Evolutionary conservation across 2,329 filamentous ascomycete genomes (phyloP).

Genomic region (Alternaria brassicicola): DNA sequence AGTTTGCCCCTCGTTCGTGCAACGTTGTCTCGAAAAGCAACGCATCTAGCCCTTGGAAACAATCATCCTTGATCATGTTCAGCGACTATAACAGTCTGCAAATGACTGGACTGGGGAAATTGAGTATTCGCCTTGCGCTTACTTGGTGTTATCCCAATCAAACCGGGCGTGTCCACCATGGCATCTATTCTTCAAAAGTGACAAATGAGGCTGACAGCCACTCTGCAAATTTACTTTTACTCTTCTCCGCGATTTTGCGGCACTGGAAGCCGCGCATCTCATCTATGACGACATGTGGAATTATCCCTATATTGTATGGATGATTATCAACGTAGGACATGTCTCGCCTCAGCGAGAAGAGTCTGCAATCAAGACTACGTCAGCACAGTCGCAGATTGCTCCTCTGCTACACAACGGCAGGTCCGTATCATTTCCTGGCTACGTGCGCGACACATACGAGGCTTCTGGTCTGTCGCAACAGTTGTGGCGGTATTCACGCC

Average conservation of each 20-base stretch:
- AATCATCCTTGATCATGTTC: not conserved
- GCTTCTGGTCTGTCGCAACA: not conserved
- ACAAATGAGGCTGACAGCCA: constrained; percentile 21
- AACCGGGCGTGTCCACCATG: constrained; percentile 19
- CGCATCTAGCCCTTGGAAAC: not conserved
- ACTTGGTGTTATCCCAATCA: constrained; percentile 20
- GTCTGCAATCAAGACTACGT: constrained; percentile 3
- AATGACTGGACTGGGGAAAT: not conserved
- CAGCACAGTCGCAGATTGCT: constrained; percentile 4
- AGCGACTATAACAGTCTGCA: not conserved
- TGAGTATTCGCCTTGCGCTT: constrained; percentile 14
- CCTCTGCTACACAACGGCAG: constrained; percentile 4
- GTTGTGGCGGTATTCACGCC: not conserved
- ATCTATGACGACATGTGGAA: constrained; percentile 1
- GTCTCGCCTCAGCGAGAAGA: not conserved
- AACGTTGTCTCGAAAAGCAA: constrained; percentile 3
- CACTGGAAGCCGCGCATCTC: constrained; percentile 12
- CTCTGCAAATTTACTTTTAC: constrained; percentile 16
- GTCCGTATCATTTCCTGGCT: constrained; percentile 13
- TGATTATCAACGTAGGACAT: not conserved
- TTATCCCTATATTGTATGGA: not conserved
- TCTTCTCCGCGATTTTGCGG: constrained; percentile 5
- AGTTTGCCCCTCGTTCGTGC: constrained; percentile 18
- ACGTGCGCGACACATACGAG: not conserved
- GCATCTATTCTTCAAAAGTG: constrained; percentile 6